Conservation (phyloP, 345 rosid genomes). For the Salix dunnii region DNA sequence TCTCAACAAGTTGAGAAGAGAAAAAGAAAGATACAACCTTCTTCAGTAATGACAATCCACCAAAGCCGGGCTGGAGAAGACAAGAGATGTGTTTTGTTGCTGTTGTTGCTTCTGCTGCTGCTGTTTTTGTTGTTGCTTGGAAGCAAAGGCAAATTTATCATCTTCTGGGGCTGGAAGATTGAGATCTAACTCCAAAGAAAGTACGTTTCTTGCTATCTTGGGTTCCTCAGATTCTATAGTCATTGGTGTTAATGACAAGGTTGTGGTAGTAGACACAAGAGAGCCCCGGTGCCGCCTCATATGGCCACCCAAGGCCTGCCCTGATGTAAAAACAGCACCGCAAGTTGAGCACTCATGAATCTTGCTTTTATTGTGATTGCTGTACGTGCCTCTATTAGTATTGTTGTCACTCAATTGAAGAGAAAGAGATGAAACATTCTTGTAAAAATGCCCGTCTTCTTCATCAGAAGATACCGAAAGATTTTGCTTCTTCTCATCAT, state of each 20-base stretch:
- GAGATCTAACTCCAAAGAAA: constrained; percentile 86
- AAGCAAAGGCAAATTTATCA: constrained; percentile 50
- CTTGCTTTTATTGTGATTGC: constrained; percentile 37
- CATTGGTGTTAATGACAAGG: constrained; percentile 46
- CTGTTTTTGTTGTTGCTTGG: constrained; percentile 47
- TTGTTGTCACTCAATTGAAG: constrained; percentile 47
- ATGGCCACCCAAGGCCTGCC: constrained; percentile 98
- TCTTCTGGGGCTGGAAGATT: constrained; percentile 96
- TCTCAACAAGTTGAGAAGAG: neutral
- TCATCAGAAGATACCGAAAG: constrained; percentile 20
- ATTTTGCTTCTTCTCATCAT: constrained; percentile 7
- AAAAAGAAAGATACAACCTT: constrained; percentile 3
- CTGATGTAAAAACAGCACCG: constrained; percentile 83
- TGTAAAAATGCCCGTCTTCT: constrained; percentile 32
- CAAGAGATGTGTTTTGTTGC: constrained; percentile 43
- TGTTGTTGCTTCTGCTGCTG: constrained; percentile 25
- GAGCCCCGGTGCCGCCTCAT: constrained; percentile 89
- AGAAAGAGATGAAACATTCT: constrained; percentile 47
- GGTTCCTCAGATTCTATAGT: constrained; percentile 33
- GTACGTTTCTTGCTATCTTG: constrained; percentile 45
- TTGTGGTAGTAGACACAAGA: constrained; percentile 17
- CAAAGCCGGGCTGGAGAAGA: constrained; percentile 70
- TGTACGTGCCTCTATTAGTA: constrained; percentile 13
- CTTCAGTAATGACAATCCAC: constrained; percentile 95
- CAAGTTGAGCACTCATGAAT: constrained; percentile 91